These are phyloP conservation scores for Colletotrichum somersetense DNA, from an alignment of 2,329 filamentous ascomycete species.

Conservation along the genomic window DNA sequence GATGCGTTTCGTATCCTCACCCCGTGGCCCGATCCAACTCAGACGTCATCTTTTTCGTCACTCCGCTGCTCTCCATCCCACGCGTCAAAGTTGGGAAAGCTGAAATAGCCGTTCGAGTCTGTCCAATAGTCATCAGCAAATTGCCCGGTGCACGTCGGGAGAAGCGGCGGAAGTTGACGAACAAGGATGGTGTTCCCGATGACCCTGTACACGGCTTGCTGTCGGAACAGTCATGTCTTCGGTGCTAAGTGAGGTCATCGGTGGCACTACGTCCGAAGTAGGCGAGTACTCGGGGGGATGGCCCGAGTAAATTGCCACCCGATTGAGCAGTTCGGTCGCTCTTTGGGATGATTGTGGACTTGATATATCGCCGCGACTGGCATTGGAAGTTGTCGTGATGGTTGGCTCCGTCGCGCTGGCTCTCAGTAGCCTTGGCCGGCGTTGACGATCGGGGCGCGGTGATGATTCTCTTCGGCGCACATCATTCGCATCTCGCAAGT, in stretches of 20 bases:
- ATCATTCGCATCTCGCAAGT: constrained; percentile 27
- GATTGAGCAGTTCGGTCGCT: constrained; percentile 67
- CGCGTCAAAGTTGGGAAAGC: constrained; percentile 80
- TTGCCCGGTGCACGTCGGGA: no score
- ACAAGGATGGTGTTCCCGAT: constrained; percentile 32
- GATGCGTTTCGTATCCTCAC: not conserved
- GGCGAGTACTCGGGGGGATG: constrained; percentile 34
- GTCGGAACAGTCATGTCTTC: constrained; percentile 50
- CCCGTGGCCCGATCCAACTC: not conserved
- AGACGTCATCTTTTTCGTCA: constrained; percentile 50
- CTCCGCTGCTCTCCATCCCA: constrained; percentile 66
- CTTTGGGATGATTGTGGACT: constrained; percentile 62
- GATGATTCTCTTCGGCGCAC: constrained; percentile 53
- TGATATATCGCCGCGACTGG: constrained; percentile 64
- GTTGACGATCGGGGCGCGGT: constrained; percentile 54
- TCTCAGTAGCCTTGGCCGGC: constrained; percentile 67
- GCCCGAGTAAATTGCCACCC: constrained; percentile 63
- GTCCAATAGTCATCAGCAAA: constrained; percentile 19
- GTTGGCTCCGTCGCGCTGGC: constrained; percentile 69
- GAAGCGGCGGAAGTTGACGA: constrained; percentile 8
- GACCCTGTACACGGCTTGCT: constrained; percentile 39
- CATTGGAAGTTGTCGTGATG: constrained; percentile 65
- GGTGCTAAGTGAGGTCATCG: constrained; percentile 52
- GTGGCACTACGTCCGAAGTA: constrained; percentile 49
- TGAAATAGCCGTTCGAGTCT: constrained; percentile 69